Evolutionary conservation across 139 green algal genomes (phyloP).

Genomic region (Tetratostichococcus sp.): DNA sequence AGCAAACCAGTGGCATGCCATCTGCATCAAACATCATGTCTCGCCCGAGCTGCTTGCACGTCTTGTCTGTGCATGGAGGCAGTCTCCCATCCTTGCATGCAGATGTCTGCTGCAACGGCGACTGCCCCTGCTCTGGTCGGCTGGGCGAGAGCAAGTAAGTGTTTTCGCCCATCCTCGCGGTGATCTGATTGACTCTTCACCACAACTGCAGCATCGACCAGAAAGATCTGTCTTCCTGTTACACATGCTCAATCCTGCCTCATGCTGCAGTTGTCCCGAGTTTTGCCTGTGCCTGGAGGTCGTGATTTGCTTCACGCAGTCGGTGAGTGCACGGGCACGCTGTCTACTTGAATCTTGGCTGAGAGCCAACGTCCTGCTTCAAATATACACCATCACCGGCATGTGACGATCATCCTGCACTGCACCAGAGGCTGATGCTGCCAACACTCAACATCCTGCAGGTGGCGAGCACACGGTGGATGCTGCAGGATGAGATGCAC

Average conservation of each 20-base stretch:
- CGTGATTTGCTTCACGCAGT: slow-evolving; percentile 50
- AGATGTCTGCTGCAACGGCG: slow-evolving; percentile 76
- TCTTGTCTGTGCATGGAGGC: too few species aligned
- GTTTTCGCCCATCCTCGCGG: too few species aligned
- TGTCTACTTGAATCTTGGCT: background rate
- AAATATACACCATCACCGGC: too few species aligned
- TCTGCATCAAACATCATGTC: background rate
- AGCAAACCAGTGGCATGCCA: background rate
- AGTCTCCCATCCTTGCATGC: background rate
- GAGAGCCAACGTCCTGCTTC: too few species aligned
- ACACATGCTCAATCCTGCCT: too few species aligned
- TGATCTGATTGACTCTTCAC: too few species aligned
- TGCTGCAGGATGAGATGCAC: slow-evolving; percentile 78
- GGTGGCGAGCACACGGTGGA: slow-evolving; percentile 62
- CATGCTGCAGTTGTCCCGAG: slow-evolving; percentile 34
- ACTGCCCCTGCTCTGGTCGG: slow-evolving; percentile 65
- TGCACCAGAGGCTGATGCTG: too few species aligned
- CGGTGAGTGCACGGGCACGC: slow-evolving; percentile 8
- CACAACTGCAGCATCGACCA: too few species aligned
- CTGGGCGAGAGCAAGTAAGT: slow-evolving; percentile 41
- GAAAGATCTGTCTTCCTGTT: too few species aligned
- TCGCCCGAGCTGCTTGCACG: too few species aligned
- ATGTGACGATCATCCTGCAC: too few species aligned
- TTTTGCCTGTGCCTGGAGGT: slow-evolving; percentile 77
- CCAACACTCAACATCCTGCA: slow-evolving; percentile 11